phyloP scores from a whole-genome alignment of 176 grass and related monocot genomes.

The Stipa capillata region DNA sequence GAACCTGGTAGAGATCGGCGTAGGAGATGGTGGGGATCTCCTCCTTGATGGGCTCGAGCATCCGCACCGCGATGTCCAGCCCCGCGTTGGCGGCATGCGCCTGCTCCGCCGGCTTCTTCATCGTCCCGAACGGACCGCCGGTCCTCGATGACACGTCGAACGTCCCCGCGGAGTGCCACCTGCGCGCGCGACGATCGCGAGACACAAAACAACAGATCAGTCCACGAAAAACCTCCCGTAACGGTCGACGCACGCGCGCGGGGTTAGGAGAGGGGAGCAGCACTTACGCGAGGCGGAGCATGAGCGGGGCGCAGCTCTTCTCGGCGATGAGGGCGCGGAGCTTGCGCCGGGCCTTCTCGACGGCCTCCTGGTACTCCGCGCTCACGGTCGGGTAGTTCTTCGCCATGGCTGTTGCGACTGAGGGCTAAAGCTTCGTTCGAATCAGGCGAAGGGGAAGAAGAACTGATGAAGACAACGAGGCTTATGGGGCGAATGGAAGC shows the following conservation, averaged over 20 bases:
- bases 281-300: constrained; percentile 86
- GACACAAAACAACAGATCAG: no score
- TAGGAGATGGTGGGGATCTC: constrained; percentile 84
- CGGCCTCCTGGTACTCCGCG: constrained; percentile 67
- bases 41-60: constrained; percentile 90
- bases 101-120: constrained; percentile 47
- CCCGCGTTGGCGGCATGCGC: constrained; percentile 79
- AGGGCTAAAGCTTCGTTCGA: no score
- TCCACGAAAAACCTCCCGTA: not conserved
- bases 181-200: not conserved
- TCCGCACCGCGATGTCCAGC: constrained; percentile 76
- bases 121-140: constrained; percentile 85
- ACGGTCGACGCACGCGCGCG: no score
- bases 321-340: constrained; percentile 79
- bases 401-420: constrained; percentile 31
- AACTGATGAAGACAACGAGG: not conserved
- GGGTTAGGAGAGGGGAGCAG: not conserved
- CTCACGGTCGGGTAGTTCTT: constrained; percentile 79
- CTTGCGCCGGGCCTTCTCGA: constrained; percentile 72
- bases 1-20: constrained; percentile 87
- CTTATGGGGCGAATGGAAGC: not conserved
- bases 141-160: constrained; percentile 71
- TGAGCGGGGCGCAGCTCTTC: constrained; percentile 90
- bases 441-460: not conserved
- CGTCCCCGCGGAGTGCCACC: constrained; percentile 97